Conservation (phyloP, 2,329 filamentous ascomycete genomes). For the Penicillium sp. region DNA sequence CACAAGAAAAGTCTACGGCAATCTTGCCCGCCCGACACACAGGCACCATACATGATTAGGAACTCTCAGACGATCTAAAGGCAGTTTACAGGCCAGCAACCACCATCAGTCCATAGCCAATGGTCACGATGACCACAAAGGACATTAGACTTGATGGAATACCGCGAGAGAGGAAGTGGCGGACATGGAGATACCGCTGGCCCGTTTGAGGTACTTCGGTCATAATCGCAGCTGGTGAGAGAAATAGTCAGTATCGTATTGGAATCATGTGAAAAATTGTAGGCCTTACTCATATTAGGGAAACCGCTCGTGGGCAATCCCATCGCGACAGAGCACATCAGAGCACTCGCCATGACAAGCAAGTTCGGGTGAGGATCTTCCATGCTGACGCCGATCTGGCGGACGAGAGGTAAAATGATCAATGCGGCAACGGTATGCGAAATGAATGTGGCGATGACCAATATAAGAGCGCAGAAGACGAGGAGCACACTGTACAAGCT, state of each 20-base stretch:
- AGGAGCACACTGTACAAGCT: conserved; percentile 83
- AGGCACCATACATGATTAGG: not conserved
- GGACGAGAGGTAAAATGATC: conserved; percentile 89
- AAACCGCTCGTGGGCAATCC: conserved; percentile 93
- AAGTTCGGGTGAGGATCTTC: conserved; percentile 88
- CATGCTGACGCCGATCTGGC: conserved; percentile 82
- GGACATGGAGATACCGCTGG: conserved; percentile 85
- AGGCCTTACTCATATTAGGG: conserved; percentile 92
- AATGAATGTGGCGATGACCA: conserved; percentile 96
- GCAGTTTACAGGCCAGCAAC: conserved; percentile 61
- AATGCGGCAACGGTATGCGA: conserved; percentile 94
- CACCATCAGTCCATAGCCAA: conserved; percentile 90
- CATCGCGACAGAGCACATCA: conserved; percentile 99
- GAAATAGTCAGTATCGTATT: not conserved
- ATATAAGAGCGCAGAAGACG: conserved; percentile 79
- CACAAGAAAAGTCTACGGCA: not conserved
- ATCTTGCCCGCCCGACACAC: not conserved
- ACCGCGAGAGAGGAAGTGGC: conserved; percentile 92
- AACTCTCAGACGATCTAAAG: not conserved
- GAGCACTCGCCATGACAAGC: conserved; percentile 87
- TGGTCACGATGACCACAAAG: conserved; percentile 76
- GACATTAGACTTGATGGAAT: conserved; percentile 83
- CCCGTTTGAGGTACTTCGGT: conserved; percentile 93
- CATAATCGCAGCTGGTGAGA: conserved; percentile 82
- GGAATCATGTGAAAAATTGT: conserved; percentile 15